phyloP scores from a whole-genome alignment of 108 stramenopile genomes.

The Nitzschia putrida region DNA sequence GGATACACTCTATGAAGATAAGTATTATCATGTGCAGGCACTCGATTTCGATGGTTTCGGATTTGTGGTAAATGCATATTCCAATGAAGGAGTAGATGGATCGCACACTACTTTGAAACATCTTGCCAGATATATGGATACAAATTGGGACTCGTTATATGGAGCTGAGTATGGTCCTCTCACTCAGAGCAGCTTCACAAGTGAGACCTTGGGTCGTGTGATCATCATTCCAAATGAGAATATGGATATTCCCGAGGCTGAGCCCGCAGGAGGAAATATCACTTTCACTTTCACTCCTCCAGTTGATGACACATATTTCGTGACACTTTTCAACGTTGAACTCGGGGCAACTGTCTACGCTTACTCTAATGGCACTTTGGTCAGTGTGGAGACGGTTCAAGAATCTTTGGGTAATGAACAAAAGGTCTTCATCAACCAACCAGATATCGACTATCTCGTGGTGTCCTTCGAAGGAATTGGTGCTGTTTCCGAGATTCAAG shows the following conservation, averaged over 20 bases:
- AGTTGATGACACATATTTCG: slow-evolving; percentile 2
- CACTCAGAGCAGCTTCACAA: slow-evolving; percentile 1
- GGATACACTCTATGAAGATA: not conserved
- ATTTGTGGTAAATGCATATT: slow-evolving; percentile 20
- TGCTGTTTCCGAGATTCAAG: slow-evolving; percentile 13
- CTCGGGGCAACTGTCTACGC: slow-evolving; percentile 10
- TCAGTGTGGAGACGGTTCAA: not conserved
- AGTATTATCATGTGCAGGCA: not conserved
- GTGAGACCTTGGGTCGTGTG: slow-evolving; percentile 6
- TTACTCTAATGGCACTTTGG: not conserved
- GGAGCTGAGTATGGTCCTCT: not conserved
- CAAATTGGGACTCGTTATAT: slow-evolving; percentile 2
- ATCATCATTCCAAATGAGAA: slow-evolving; percentile 15
- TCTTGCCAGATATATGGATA: slow-evolving; percentile 13
- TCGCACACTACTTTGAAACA: not conserved
- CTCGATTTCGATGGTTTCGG: slow-evolving; percentile 1
- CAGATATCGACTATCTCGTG: not conserved
- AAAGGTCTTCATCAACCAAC: slow-evolving; percentile 1
- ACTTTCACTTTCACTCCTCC: slow-evolving; percentile 5
- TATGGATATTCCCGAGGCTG: not conserved
- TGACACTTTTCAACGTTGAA: slow-evolving; percentile 12
- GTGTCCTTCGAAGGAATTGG: slow-evolving; percentile 11
- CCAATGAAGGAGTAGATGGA: slow-evolving; percentile 1
- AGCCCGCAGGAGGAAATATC: slow-evolving; percentile 9
- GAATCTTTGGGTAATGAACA: not conserved